Conservation (phyloP, 345 rosid species). For the Hypericum perforatum region DNA sequence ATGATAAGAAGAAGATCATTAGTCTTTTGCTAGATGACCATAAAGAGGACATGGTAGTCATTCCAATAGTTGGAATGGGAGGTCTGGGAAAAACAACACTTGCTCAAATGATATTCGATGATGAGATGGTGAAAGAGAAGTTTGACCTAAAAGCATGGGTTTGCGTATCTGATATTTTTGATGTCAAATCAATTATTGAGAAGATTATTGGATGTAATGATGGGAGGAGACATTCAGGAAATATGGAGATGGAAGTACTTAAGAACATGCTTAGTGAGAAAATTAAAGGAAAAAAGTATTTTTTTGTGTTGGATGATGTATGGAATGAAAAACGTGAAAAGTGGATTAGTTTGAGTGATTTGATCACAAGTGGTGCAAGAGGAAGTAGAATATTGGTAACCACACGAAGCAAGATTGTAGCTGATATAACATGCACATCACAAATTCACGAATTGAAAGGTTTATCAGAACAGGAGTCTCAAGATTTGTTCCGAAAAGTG, state of each 20-base stretch:
- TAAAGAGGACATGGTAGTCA: background rate
- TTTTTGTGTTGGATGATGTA: constrained; percentile 17
- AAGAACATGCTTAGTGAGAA: background rate
- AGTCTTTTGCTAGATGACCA: background rate
- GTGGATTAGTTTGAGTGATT: constrained; percentile 1
- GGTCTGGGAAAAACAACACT: constrained; percentile 13
- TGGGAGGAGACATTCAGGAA: background rate
- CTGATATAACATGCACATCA: background rate
- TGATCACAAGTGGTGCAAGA: background rate
- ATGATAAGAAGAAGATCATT: background rate
- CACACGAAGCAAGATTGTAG: constrained; percentile 1
- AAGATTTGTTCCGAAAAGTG: background rate
- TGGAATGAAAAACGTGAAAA: constrained; percentile 3
- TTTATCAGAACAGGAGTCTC: background rate
- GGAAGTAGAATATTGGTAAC: constrained; percentile 16
- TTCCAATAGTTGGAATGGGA: constrained; percentile 19
- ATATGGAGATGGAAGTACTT: constrained; percentile 5
- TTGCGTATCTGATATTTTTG: constrained; percentile 19
- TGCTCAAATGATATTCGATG: constrained; percentile 19
- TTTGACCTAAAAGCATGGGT: constrained; percentile 20
- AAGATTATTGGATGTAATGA: constrained; percentile 7
- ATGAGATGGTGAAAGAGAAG: constrained; percentile 4
- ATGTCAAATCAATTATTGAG: constrained; percentile 8
- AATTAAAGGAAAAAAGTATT: background rate
- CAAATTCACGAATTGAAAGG: background rate